Conservation (phyloP, 2,329 filamentous ascomycete genomes). For the Escovopsis sp. region DNA sequence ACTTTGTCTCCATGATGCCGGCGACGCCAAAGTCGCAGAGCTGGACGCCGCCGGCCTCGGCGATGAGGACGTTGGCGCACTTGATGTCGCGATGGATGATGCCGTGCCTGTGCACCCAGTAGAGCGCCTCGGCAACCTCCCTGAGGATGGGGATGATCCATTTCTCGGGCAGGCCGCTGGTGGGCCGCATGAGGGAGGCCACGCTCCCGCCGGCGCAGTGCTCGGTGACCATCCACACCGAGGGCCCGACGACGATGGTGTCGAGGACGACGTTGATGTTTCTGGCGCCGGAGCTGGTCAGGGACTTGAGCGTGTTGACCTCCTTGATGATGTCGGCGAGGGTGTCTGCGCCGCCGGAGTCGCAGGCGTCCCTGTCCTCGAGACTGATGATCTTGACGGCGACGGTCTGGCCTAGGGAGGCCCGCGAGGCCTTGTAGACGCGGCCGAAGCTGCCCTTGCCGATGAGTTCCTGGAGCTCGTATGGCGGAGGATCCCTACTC, state of each 20-base stretch:
- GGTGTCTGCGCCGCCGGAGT: constrained; percentile 40
- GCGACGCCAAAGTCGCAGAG: constrained; percentile 48
- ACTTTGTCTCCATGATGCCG: constrained; percentile 45
- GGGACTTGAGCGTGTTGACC: constrained; percentile 49
- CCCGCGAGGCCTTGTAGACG: constrained; percentile 48
- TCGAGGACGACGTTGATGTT: constrained; percentile 73
- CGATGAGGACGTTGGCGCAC: constrained; percentile 65
- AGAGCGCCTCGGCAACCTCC: constrained; percentile 49
- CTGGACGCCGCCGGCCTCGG: constrained; percentile 60
- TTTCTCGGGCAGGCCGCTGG: constrained; percentile 50
- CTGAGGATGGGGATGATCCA: constrained; percentile 54
- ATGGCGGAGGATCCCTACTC: constrained; percentile 46
- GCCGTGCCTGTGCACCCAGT: constrained; percentile 51
- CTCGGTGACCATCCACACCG: constrained; percentile 77
- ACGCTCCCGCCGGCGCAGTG: constrained; percentile 75
- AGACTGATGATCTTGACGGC: constrained; percentile 67
- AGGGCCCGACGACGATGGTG: constrained; percentile 58
- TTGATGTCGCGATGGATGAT: constrained; percentile 60
- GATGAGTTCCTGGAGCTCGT: constrained; percentile 53
- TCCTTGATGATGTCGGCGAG: constrained; percentile 50
- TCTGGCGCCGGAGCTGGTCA: constrained; percentile 56
- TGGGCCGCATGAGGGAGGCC: constrained; percentile 53
- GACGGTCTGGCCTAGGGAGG: constrained; percentile 29
- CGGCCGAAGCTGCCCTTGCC: constrained; percentile 60
- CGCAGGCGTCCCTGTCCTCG: constrained; percentile 51